Evolutionary conservation across 164 flowering plant genomes (phyloP).

Genomic region (Magnolia sinica): DNA sequence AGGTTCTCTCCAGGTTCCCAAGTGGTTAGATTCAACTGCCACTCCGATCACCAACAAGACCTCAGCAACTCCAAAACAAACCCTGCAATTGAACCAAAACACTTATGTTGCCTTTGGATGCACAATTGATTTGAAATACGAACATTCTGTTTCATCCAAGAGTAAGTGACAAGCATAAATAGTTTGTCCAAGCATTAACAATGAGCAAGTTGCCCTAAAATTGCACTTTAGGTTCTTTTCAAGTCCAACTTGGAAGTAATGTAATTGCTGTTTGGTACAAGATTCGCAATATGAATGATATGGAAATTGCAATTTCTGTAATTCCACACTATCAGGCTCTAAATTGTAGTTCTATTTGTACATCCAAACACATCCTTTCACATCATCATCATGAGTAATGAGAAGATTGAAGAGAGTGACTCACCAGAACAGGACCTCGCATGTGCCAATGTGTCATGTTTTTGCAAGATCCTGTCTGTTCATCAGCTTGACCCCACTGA

Average conservation of each 20-base stretch:
- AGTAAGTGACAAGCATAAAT: not conserved
- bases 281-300: not conserved
- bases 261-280: not conserved
- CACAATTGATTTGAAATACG: not conserved
- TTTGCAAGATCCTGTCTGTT: too few species aligned
- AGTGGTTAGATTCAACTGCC: conserved; percentile 83
- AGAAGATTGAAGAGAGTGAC: too few species aligned
- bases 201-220: not conserved
- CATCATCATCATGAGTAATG: too few species aligned
- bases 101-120: not conserved
- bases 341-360: too few species aligned
- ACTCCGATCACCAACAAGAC: conserved; percentile 62
- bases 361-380: too few species aligned
- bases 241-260: not conserved
- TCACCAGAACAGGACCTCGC: too few species aligned
- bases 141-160: not conserved
- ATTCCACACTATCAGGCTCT: too few species aligned
- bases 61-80: conserved; percentile 67
- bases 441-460: too few species aligned
- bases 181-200: not conserved
- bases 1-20: conserved; percentile 49
- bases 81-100: conserved; percentile 33
- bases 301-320: too few species aligned
- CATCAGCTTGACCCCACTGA: too few species aligned
- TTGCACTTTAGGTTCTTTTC: not conserved